A percentile compares a stretch with the other conserved stretches of the same genome.
These are phyloP conservation scores for Ambrosiella cleistominuta DNA, from an alignment of 2,329 filamentous ascomycete genomes.

Conservation along the genomic window DNA sequence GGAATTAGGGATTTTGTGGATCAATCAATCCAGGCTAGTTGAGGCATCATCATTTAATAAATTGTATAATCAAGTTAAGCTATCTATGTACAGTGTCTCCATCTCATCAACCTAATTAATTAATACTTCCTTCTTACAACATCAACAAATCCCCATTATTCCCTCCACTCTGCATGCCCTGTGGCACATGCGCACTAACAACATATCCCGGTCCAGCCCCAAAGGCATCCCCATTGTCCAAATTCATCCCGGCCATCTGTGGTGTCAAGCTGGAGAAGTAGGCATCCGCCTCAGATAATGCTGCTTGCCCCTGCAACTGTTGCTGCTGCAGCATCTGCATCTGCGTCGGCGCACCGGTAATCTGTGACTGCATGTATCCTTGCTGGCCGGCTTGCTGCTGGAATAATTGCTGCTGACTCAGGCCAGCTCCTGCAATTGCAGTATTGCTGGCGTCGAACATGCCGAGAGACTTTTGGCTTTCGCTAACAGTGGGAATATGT, in stretches of 20 bases:
- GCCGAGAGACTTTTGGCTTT: conserved; percentile 42
- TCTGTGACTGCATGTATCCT: not conserved
- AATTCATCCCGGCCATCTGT: conserved; percentile 55
- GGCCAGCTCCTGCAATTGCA: conserved; percentile 15
- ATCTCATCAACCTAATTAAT: not conserved
- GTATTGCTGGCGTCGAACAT: conserved; percentile 33
- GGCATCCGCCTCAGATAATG: conserved; percentile 69
- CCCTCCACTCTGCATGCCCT: conserved; percentile 47
- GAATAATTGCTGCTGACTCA: conserved; percentile 17
- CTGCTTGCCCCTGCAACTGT: conserved; percentile 19
- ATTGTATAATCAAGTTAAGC: not conserved
- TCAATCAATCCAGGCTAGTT: too few relatives aligned
- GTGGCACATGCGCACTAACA: conserved; percentile 65
- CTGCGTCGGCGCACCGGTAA: not conserved
- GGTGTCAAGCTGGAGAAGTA: conserved; percentile 73
- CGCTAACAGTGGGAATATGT: conserved; percentile 33
- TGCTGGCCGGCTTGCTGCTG: conserved; percentile 28
- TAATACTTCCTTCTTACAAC: conserved; percentile 27
- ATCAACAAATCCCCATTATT: conserved; percentile 56
- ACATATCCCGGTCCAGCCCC: conserved; percentile 42
- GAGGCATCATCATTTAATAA: not conserved
- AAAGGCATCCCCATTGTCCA: conserved; percentile 48
- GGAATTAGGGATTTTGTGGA: too few relatives aligned
- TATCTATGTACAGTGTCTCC: not conserved
- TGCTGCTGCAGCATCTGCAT: not conserved